Conservation (phyloP, 495 filamentous ascomycete genomes). For the Poronia punctata region DNA sequence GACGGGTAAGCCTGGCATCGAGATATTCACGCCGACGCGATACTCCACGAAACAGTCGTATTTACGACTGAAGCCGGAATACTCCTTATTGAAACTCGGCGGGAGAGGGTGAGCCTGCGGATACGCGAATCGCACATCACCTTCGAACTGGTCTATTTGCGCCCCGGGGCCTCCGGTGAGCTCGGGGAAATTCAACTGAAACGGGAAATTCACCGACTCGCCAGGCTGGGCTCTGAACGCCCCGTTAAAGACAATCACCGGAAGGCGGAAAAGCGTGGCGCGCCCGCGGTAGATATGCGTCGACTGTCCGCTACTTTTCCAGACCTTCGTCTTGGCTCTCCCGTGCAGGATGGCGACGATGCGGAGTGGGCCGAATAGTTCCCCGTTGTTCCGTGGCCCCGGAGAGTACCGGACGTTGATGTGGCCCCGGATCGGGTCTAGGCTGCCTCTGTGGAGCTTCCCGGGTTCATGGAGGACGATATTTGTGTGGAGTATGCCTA, state of each 20-base stretch:
- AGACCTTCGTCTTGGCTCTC: constrained; percentile 9
- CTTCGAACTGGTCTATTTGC: neutral
- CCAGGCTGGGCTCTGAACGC: constrained; percentile 3
- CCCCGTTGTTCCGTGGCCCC: neutral
- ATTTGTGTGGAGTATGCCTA: constrained; percentile 2
- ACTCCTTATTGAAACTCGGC: constrained; percentile 3
- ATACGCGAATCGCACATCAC: neutral
- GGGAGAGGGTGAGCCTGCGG: constrained; percentile 1
- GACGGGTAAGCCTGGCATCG: constrained; percentile 4
- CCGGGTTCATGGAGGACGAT: constrained; percentile 5
- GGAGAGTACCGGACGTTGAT: constrained; percentile 2
- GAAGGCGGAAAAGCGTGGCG: neutral
- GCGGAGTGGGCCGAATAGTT: constrained; percentile 6
- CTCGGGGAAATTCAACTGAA: constrained; percentile 6
- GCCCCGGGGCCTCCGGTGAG: neutral
- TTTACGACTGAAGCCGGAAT: neutral
- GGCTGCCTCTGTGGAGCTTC: constrained; percentile 2
- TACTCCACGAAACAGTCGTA: constrained; percentile 10
- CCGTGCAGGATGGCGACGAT: constrained; percentile 6
- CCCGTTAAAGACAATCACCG: constrained; percentile 3
- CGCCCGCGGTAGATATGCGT: constrained; percentile 6
- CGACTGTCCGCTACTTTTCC: constrained; percentile 1
- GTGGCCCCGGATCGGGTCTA: constrained; percentile 2
- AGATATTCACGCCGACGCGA: constrained; percentile 7
- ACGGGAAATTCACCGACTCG: neutral